Evolutionary conservation across 2,329 filamentous ascomycete species (phyloP), one percentile per base, ranked within the genome.

Genomic region (Neonectria sp.): DNA sequence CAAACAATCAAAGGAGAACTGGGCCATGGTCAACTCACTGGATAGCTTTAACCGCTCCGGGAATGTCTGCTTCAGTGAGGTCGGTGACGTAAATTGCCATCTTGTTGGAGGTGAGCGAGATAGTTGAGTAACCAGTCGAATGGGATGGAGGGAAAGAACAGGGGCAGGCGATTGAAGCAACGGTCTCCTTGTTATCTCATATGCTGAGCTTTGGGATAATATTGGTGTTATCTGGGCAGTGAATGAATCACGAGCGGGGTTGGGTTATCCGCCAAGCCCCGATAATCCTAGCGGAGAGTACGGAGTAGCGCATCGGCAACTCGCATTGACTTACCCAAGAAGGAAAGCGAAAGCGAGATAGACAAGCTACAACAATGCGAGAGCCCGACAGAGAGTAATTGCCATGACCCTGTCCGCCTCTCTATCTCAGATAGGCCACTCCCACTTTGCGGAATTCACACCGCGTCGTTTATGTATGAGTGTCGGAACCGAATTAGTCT

Each of bases 21-120:
- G 33, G 49, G 33, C 17, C 6, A 2, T 64, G 9, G 9, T 1
- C 33, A 4, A 67, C 76, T 67, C 61, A 78, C 77, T 93, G 91
- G 55, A 93, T 89, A 51, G 89, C 91, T 45, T 87, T 85, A 57
- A 92, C 87, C 25, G 89, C 89, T 8, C 86, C 88, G 29, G 90
- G 85, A 59, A 92, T 92, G 71, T 93, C 91, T 55, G 78, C 75
- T 71, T 88, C 83, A 2, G 83, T 84, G 73, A 93, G 85, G 9
- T 82, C 84, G 5, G 84, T 80, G 64, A 93, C 86, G 68, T 86
- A 78, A 75, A 92, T 86, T 6, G 81, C 73, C 86, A 88, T 88
- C 6, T 13, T 31, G 11, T 6, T 21, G 17, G 7, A 21, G 40
- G 40, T 17, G 9, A 6, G 17, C 7, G 35, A 15, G 35, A 17